phyloP scores from a whole-genome alignment of 805 yeast species.

The Schwanniomyces yamadae region DNA sequence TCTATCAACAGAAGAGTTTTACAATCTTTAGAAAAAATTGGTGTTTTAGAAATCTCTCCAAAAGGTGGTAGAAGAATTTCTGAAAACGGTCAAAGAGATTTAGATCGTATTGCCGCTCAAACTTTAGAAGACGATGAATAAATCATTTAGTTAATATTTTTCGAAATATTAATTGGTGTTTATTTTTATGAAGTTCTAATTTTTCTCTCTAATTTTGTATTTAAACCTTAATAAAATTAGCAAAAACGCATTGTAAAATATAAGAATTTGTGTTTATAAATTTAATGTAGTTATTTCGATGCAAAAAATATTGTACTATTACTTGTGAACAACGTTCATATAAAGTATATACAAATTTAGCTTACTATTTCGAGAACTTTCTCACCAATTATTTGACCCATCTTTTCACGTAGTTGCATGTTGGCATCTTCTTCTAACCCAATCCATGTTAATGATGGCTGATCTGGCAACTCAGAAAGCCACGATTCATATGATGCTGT shows the following conservation, averaged over 20 bases:
- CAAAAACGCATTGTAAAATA: conserved; percentile 21
- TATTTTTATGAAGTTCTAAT: conserved; percentile 7
- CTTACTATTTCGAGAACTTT: conserved; percentile 7
- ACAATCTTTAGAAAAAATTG: conserved; percentile 97
- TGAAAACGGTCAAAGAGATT: conserved; percentile 99
- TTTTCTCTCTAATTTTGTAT: conserved; percentile 11
- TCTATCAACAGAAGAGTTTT: conserved; percentile 98
- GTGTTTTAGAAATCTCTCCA: conserved; percentile 93
- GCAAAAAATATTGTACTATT: conserved; percentile 1
- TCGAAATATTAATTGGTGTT: conserved; percentile 8
- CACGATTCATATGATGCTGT: conserved; percentile 41
- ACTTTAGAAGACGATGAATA: conserved; percentile 86
- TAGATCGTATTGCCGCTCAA: conserved; percentile 99
- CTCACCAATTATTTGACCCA: conserved; percentile 16
- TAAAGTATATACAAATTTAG: too few species aligned
- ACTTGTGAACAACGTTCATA: background rate
- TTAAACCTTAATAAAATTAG: conserved; percentile 14
- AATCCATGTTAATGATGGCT: conserved; percentile 53
- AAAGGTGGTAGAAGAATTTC: conserved; percentile 99
- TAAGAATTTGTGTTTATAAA: conserved; percentile 4
- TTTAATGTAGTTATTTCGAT: conserved; percentile 3
- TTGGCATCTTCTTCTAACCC: conserved; percentile 48
- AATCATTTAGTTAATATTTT: conserved; percentile 13
- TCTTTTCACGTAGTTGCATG: conserved; percentile 21
- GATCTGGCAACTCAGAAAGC: conserved; percentile 54